A percentile compares a stretch with the other conserved stretches of the same genome.
Evolutionary conservation across 73 alveolate species (phyloP).

Genomic region (Paramecium sonneborni): DNA sequence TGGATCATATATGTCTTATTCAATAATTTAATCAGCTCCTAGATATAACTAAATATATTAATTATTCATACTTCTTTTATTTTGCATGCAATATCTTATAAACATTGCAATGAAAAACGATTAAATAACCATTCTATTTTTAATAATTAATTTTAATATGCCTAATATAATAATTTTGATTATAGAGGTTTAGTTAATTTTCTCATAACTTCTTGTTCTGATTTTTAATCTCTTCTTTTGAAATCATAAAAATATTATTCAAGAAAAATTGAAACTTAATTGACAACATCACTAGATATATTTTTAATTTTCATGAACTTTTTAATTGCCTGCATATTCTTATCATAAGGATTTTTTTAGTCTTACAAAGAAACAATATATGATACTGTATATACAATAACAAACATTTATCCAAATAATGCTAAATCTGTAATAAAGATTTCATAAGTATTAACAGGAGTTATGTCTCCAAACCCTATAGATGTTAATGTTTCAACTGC

Average conservation of each 20-base stretch:
- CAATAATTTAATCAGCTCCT: not conserved
- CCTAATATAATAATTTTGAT: not conserved
- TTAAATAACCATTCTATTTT: conserved; percentile 8
- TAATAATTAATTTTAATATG: not conserved
- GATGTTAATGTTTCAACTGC: conserved; percentile 34
- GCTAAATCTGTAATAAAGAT: not conserved
- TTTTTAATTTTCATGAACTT: not conserved
- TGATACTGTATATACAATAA: not conserved
- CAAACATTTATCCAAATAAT: not conserved
- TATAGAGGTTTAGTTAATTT: not conserved
- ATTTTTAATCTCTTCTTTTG: not conserved
- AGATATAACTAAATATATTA: not conserved
- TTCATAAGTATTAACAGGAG: not conserved
- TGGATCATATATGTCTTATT: not conserved
- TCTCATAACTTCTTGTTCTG: not conserved
- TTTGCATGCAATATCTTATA: not conserved
- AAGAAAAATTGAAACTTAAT: not conserved
- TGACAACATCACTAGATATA: not conserved
- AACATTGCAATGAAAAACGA: not conserved
- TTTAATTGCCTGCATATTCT: not conserved
- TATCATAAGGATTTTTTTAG: not conserved
- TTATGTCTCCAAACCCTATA: conserved; percentile 14
- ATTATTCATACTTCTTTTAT: not conserved
- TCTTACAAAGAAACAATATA: not conserved
- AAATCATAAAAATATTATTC: not conserved